Evolutionary conservation across 305 asterid species (phyloP).

Genomic region (Ilex paraguariensis): DNA sequence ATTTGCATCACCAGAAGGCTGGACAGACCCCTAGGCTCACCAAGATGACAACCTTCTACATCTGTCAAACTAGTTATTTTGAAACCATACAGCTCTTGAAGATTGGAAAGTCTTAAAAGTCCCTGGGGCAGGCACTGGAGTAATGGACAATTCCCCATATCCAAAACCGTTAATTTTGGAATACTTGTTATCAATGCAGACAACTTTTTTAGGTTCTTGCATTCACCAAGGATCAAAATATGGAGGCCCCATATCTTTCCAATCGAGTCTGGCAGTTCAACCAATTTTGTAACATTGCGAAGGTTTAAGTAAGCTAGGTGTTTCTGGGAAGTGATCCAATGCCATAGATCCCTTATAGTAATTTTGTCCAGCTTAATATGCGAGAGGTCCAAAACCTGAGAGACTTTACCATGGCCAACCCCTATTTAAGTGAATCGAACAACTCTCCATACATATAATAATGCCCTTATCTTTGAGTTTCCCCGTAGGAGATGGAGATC

Average conservation of each 20-base stretch:
- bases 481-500: constrained; percentile 11
- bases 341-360: constrained; percentile 17
- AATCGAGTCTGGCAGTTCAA: constrained; percentile 11
- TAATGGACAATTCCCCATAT: constrained; percentile 20
- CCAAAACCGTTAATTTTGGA: constrained; percentile 20
- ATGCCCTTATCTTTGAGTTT: constrained; percentile 22
- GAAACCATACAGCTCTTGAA: constrained; percentile 26
- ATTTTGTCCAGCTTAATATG: constrained; percentile 7
- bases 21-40: constrained; percentile 10
- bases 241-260: constrained; percentile 10
- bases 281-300: constrained; percentile 7
- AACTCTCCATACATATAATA: constrained; percentile 13
- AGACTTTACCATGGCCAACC: constrained; percentile 19
- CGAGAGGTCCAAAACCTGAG: constrained; percentile 27
- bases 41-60: constrained; percentile 13
- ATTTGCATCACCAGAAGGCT: constrained; percentile 20
- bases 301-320: constrained; percentile 25
- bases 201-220: constrained; percentile 9
- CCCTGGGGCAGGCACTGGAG: constrained; percentile 17
- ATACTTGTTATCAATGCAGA: constrained; percentile 15
- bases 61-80: constrained; percentile 7
- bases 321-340: constrained; percentile 24
- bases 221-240: constrained; percentile 6
- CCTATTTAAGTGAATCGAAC: constrained; percentile 16
- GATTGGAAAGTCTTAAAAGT: constrained; percentile 9